phyloP scores from a whole-genome alignment of 2,329 filamentous ascomycete genomes.

The Diaporthe batatas region DNA sequence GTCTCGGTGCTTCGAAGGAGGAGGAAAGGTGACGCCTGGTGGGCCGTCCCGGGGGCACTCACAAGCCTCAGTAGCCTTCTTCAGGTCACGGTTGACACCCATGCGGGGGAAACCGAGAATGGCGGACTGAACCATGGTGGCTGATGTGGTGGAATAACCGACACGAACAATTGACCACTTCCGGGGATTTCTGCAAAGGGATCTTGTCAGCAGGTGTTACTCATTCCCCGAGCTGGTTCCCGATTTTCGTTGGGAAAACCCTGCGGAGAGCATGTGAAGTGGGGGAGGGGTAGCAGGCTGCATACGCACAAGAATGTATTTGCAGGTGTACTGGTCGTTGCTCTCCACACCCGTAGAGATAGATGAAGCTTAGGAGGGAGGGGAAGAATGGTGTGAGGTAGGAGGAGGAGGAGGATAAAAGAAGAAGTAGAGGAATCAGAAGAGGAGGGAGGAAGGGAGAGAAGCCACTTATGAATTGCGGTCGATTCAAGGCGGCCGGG shows the following conservation, averaged over 20 bases:
- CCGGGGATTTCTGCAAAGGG: conserved; percentile 6
- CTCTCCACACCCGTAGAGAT: conserved; percentile 42
- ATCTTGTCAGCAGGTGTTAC: conserved; percentile 24
- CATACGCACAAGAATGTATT: conserved; percentile 23
- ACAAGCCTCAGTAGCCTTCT: conserved; percentile 99
- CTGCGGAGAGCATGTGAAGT: conserved; percentile 6
- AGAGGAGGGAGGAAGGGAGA: conserved; percentile 13
- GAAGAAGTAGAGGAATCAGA: conserved; percentile 21
- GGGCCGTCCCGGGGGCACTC: conserved; percentile 49
- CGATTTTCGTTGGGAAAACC: conserved; percentile 1
- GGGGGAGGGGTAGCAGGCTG: conserved; percentile 1
- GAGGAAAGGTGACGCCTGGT: background rate
- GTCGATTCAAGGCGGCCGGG: conserved; percentile 17
- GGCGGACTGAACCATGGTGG: conserved; percentile 75
- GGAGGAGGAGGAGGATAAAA: conserved; percentile 34
- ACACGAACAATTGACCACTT: conserved; percentile 41
- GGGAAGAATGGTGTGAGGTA: conserved; percentile 35
- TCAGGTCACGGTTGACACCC: conserved; percentile 98
- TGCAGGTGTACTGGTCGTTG: conserved; percentile 10
- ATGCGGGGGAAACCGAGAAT: conserved; percentile 99
- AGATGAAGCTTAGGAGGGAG: conserved; percentile 37
- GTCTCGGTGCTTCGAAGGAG: conserved; percentile 41
- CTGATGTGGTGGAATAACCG: conserved; percentile 44
- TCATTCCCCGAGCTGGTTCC: background rate
- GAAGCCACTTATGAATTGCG: conserved; percentile 39